Evolutionary conservation across 2,329 filamentous ascomycete species (phyloP).

Genomic region (Xylariaceae sp.): DNA sequence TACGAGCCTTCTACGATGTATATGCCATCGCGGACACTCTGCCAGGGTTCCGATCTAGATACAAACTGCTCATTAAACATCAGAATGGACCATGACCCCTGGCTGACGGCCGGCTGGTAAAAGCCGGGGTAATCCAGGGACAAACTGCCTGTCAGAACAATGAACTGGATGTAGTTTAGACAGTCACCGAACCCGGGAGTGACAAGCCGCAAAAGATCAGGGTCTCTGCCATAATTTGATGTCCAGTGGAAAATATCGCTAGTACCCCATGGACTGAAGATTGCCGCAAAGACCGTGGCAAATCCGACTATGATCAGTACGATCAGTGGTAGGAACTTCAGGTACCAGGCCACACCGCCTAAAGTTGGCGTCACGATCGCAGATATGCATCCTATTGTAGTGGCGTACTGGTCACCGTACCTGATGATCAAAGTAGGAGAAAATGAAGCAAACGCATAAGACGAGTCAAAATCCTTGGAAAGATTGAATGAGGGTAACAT

Average conservation of each 20-base stretch:
- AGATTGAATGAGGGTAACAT: constrained; percentile 75
- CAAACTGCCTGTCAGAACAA: constrained; percentile 84
- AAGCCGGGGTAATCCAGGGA: constrained; percentile 91
- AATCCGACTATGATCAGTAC: constrained; percentile 80
- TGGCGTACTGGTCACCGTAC: constrained; percentile 70
- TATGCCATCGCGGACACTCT: constrained; percentile 80
- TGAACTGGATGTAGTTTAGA: constrained; percentile 94
- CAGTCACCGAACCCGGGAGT: constrained; percentile 97
- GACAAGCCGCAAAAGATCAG: constrained; percentile 86
- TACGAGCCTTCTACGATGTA: constrained; percentile 80
- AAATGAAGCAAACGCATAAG: constrained; percentile 86
- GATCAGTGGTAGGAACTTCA: constrained; percentile 75
- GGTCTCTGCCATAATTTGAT: constrained; percentile 96
- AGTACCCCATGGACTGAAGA: constrained; percentile 93
- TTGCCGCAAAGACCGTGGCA: constrained; percentile 82
- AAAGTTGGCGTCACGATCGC: constrained; percentile 85
- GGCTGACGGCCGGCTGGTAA: constrained; percentile 89
- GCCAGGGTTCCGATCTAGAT: constrained; percentile 67
- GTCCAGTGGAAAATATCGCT: constrained; percentile 92
- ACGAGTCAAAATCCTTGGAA: constrained; percentile 75
- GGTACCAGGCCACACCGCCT: constrained; percentile 69
- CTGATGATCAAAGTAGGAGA: constrained; percentile 74
- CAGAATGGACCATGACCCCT: constrained; percentile 84
- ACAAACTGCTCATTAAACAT: constrained; percentile 95
- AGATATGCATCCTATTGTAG: constrained; percentile 78